Percentiles rank a stretch among this genome's conserved stretches.
phyloP scores from a whole-genome alignment of 2,329 filamentous ascomycete genomes.

The Capronia americana region DNA sequence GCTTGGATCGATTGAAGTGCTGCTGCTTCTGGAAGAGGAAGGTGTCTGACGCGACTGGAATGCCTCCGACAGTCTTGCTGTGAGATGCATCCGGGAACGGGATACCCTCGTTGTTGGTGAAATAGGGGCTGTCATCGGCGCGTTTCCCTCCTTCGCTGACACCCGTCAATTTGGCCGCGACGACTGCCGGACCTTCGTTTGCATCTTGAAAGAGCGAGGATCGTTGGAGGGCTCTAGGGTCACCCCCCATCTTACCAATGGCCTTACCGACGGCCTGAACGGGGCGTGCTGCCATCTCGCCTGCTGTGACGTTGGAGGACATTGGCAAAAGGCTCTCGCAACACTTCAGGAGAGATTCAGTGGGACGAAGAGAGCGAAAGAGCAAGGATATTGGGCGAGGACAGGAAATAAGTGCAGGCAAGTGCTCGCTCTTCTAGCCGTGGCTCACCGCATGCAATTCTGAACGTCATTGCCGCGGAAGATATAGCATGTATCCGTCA shows the following conservation, averaged over 20 bases:
- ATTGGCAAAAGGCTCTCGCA: not conserved
- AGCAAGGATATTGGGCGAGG: not conserved
- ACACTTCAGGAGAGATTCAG: not conserved
- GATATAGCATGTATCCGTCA: not conserved
- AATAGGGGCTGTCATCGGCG: constrained; percentile 59
- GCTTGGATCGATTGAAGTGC: constrained; percentile 63
- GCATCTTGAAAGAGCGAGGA: constrained; percentile 47
- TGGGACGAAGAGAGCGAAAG: not conserved
- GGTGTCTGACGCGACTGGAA: constrained; percentile 58
- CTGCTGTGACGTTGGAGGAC: constrained; percentile 1
- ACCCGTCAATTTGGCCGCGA: constrained; percentile 59
- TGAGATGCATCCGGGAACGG: constrained; percentile 59
- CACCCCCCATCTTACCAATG: constrained; percentile 50
- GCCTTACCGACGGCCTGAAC: constrained; percentile 50
- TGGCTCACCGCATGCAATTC: not conserved
- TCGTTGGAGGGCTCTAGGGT: constrained; percentile 46
- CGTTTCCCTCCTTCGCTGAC: constrained; percentile 54
- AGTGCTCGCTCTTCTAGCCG: not conserved
- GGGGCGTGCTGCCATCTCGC: constrained; percentile 44
- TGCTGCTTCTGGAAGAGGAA: constrained; percentile 64
- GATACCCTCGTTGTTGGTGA: constrained; percentile 62
- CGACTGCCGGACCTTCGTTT: constrained; percentile 61
- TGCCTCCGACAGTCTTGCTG: constrained; percentile 61
- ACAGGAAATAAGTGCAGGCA: not conserved
- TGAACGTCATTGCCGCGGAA: not conserved